phyloP scores from a whole-genome alignment of 2,329 filamentous ascomycete species.

The Aspergillus japonicus region DNA sequence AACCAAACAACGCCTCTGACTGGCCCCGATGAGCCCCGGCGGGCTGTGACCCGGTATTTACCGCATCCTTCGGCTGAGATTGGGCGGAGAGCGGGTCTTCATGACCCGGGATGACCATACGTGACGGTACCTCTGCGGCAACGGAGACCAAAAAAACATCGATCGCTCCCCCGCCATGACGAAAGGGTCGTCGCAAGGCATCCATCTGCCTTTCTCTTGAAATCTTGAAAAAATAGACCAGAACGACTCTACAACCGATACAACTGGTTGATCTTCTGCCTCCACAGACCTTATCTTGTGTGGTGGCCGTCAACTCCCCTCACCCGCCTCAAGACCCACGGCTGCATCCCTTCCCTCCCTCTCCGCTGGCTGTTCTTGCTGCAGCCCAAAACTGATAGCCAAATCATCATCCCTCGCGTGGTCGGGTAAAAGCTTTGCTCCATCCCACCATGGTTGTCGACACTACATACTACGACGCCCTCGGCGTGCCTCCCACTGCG shows the following conservation, averaged over 20 bases:
- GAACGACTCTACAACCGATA: background rate
- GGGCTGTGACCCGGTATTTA: slow-evolving; percentile 6
- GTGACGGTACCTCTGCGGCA: slow-evolving; percentile 1
- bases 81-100: background rate
- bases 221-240: slow-evolving; percentile 22
- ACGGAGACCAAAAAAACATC: background rate
- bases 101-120: background rate
- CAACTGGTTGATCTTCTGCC: background rate
- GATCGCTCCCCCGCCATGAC: slow-evolving; percentile 25
- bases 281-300: background rate
- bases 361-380: background rate
- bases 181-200: slow-evolving; percentile 21
- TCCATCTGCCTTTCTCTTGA: slow-evolving; percentile 20
- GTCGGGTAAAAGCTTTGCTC: slow-evolving; percentile 7
- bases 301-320: background rate
- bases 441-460: slow-evolving; percentile 72
- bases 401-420: slow-evolving; percentile 1
- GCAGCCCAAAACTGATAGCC: background rate
- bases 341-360: background rate
- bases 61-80: background rate
- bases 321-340: background rate
- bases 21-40: slow-evolving; percentile 1
- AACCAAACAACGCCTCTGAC: slow-evolving; percentile 6
- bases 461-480: slow-evolving; percentile 81
- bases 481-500: slow-evolving; percentile 80